Conservation (phyloP, 345 rosid species). For the Eucalyptus cloeziana region DNA sequence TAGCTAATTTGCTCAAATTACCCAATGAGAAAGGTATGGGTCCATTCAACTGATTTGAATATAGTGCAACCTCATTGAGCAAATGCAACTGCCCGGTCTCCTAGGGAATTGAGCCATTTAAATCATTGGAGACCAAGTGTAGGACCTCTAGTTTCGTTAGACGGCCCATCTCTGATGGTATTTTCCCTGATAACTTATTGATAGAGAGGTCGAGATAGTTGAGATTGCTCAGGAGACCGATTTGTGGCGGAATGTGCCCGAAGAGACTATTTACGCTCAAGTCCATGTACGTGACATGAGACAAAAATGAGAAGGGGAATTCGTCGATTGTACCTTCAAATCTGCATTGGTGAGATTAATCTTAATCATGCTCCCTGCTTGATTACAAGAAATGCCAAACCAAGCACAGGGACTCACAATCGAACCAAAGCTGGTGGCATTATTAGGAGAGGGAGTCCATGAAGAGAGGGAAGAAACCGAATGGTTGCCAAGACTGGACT, state of each 20-base stretch:
- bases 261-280: background rate
- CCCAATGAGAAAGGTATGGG: slow-evolving; percentile 5
- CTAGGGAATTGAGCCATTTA: background rate
- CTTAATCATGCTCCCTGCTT: no score
- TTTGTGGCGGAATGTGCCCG: slow-evolving; percentile 5
- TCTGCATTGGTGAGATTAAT: background rate
- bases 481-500: no score
- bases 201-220: background rate
- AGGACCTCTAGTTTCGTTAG: background rate
- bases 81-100: slow-evolving; percentile 1
- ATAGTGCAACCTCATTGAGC: background rate
- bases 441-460: no score
- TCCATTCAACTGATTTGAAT: slow-evolving; percentile 4
- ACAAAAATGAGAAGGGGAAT: slow-evolving; percentile 11
- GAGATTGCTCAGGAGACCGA: slow-evolving; percentile 1
- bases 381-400: no score
- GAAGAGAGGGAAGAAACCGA: no score
- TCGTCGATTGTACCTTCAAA: background rate
- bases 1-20: background rate
- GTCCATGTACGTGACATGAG: slow-evolving; percentile 1
- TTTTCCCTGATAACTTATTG: background rate
- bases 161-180: background rate
- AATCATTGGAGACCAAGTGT: background rate
- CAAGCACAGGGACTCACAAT: no score
- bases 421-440: no score